Percentiles rank a stretch among this genome's conserved stretches.
Conservation (phyloP, 495 filamentous ascomycete species). For the Copromyces sp. region DNA sequence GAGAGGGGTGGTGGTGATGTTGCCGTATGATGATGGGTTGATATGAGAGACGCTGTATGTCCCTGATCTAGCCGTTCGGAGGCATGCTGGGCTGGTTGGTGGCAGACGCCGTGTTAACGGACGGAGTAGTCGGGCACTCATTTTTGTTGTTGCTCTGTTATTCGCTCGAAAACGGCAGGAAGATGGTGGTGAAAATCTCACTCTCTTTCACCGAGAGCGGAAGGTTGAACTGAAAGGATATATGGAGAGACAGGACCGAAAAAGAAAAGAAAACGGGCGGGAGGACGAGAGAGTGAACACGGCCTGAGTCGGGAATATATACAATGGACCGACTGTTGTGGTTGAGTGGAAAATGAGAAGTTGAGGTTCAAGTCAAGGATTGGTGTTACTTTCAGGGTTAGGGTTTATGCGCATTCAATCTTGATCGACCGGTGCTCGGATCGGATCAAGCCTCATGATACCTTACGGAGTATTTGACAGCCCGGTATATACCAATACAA, state of each 20-base stretch:
- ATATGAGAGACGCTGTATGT: background rate
- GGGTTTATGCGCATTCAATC: background rate
- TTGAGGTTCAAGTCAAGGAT: background rate
- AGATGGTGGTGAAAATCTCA: background rate
- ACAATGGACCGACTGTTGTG: background rate
- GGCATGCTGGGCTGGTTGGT: background rate
- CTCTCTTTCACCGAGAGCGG: background rate
- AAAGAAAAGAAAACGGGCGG: background rate
- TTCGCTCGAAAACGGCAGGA: background rate
- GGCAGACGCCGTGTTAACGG: background rate
- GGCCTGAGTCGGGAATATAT: background rate
- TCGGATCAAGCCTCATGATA: background rate
- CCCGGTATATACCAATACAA: background rate
- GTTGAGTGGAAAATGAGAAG: background rate
- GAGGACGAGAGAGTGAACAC: background rate
- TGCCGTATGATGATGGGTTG: background rate
- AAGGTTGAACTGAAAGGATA: background rate
- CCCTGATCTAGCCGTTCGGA: background rate
- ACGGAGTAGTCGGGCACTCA: background rate
- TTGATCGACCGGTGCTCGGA: background rate
- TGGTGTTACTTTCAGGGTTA: background rate
- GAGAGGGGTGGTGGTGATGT: background rate
- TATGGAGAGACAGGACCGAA: background rate
- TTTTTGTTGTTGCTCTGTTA: background rate
- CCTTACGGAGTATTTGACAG: background rate